phyloP scores from a whole-genome alignment of 371 early-diverging fungal species.

The Mucor indicus region DNA sequence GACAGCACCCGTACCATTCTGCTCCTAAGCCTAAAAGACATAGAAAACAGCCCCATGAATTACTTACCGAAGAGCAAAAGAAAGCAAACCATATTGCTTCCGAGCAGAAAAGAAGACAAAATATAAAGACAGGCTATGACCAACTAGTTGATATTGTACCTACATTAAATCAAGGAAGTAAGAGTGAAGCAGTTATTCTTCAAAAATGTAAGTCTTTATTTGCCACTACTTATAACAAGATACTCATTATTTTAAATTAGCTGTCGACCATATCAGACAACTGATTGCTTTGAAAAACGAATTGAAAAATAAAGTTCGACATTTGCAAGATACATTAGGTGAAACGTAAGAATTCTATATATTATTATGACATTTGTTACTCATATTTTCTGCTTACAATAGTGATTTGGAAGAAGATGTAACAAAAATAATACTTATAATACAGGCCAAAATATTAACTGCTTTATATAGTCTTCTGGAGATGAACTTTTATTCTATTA shows the following conservation, averaged over 20 bases:
- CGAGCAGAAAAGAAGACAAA: constrained; percentile 83
- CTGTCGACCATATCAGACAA: constrained; percentile 18
- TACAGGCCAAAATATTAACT: background rate
- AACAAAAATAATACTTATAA: background rate
- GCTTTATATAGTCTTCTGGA: constrained; percentile 33
- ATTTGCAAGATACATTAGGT: constrained; percentile 16
- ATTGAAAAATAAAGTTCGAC: constrained; percentile 15
- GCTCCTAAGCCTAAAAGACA: constrained; percentile 12
- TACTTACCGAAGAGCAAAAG: constrained; percentile 84
- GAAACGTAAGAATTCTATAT: constrained; percentile 14
- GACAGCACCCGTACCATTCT: background rate
- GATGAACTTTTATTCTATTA: constrained; percentile 31
- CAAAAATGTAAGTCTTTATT: constrained; percentile 25
- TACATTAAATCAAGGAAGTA: constrained; percentile 52
- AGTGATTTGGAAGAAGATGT: constrained; percentile 41
- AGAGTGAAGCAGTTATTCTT: constrained; percentile 48
- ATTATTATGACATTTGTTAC: constrained; percentile 18
- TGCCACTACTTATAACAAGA: too few species aligned
- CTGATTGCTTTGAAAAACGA: constrained; percentile 14
- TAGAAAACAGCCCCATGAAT: constrained; percentile 48
- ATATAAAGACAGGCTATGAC: constrained; percentile 78
- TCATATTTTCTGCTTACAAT: background rate
- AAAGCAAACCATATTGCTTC: constrained; percentile 90
- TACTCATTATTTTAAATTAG: constrained; percentile 10
- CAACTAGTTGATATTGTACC: constrained; percentile 78